Percentiles rank a stretch among this genome's conserved stretches.
Conservation (phyloP, 306 rosid genomes). For the Macrotyloma uniflorum region DNA sequence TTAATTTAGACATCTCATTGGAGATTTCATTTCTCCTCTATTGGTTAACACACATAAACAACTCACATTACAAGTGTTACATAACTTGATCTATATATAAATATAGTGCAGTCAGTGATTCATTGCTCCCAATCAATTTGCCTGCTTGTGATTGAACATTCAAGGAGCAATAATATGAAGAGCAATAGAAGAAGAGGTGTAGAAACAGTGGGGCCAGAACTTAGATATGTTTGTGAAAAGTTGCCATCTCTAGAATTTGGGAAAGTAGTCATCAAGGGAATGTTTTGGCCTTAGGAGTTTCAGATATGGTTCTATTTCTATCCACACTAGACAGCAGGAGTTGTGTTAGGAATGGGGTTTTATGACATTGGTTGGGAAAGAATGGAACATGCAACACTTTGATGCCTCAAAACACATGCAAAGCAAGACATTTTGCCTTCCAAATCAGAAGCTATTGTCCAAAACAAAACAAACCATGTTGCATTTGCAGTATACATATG, state of each 20-base stretch:
- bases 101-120: neutral
- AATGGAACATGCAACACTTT: slow-evolving; percentile 55
- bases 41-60: slow-evolving; percentile 10
- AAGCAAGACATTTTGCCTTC: slow-evolving; percentile 37
- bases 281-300: slow-evolving; percentile 30
- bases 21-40: slow-evolving; percentile 16
- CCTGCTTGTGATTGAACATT: slow-evolving; percentile 20
- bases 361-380: slow-evolving; percentile 58
- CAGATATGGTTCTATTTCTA: neutral
- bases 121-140: slow-evolving; percentile 1
- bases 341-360: slow-evolving; percentile 50
- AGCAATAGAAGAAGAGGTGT: slow-evolving; percentile 7
- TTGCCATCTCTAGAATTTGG: slow-evolving; percentile 41
- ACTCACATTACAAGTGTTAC: neutral
- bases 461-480: slow-evolving; percentile 34
- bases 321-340: slow-evolving; percentile 44
- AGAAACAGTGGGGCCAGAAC: slow-evolving; percentile 17
- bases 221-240: slow-evolving; percentile 15
- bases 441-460: slow-evolving; percentile 27
- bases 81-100: neutral
- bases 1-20: neutral
- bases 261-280: slow-evolving; percentile 31
- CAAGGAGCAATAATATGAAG: slow-evolving; percentile 37
- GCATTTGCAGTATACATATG: neutral
- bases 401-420: slow-evolving; percentile 46